Percentiles rank a stretch among this genome's conserved stretches.
Evolutionary conservation across 2,329 filamentous ascomycete species (phyloP).

Genomic region (Hypoxylon rubiginosum): DNA sequence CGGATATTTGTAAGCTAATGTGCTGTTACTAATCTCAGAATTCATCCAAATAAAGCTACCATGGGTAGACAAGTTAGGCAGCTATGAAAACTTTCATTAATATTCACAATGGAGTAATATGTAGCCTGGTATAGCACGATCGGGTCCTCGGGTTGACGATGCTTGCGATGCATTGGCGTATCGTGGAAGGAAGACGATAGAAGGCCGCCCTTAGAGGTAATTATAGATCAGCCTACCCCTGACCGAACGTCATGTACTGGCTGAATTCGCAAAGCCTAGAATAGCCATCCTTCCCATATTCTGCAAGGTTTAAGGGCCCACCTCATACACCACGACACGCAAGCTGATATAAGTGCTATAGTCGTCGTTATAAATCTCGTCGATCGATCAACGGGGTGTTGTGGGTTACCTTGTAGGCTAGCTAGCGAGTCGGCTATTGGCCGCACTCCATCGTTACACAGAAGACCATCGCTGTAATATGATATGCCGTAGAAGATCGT

Average conservation of each 20-base stretch:
- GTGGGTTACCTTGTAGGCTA: conserved; percentile 5
- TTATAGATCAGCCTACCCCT: not conserved
- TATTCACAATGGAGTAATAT: not conserved
- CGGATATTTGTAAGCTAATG: not conserved
- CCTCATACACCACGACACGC: not conserved
- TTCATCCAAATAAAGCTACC: conserved; percentile 6
- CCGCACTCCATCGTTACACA: conserved; percentile 6
- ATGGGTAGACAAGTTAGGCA: not conserved
- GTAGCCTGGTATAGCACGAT: not conserved
- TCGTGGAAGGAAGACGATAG: not conserved
- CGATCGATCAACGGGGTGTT: conserved; percentile 19
- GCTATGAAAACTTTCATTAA: not conserved
- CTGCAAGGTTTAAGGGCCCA: conserved; percentile 9
- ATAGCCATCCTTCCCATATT: not conserved
- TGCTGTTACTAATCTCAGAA: conserved; percentile 14
- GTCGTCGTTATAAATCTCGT: conserved; percentile 16
- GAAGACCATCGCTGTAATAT: not conserved
- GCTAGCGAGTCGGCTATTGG: conserved; percentile 19
- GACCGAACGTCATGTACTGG: conserved; percentile 6
- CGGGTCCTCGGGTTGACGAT: not conserved
- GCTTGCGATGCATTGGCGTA: not conserved
- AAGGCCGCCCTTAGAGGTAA: conserved; percentile 10
- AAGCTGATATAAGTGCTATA: not conserved
- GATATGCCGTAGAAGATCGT: not conserved
- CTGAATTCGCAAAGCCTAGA: conserved; percentile 19